Base-by-base conservation (phyloP, 345 rosid species). In the Eucalyptus tenuipes region DNA sequence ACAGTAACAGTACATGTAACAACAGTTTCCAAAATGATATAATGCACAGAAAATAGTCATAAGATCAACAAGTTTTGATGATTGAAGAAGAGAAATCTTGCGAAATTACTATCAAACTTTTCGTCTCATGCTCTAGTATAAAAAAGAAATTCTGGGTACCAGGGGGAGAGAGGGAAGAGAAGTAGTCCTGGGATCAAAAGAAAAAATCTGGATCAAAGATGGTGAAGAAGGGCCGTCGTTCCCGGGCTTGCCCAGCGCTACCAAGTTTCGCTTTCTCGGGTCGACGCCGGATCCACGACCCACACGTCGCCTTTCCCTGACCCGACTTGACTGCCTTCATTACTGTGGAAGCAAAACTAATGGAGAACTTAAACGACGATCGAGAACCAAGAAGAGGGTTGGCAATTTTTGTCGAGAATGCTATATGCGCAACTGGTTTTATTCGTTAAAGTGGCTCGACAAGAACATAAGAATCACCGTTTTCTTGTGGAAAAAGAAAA, bases 241-340 rank as follows among this genome's bases (percentile, higher is more conserved):
- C 87, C 92, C 89, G 4, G 96, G 93, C 94, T 92, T 94, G 86
- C 94, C 96, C 91, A 97, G 87, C 44, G 95, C 93, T n/a, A 93
- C 97, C 89, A 93, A 89, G 89, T 91, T 91, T 94, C 68, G 90
- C 90, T 85, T 94, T 95, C 92, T 92, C 98, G 59, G 97, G 96
- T 84, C 96, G 92, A 84, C 96, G 96, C 85, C 96, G 95, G 94
- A 97, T 95, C 99, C 99, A 96, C 81, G 99, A 95, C 88, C 98
- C 98, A 57, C 96, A 96, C 31, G 94, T 92, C 81, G 94, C 96
- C 80, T 90, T 86, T 47, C 93, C 95, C 53, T 7, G 27, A 40
- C 29, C 82, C 82, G 44, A 11, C 29, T 7, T 4, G 29, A 11
- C 47, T 40, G 47, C 82, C 82, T 75, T 13, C 82, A 75, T 75